Percentiles rank a stretch among this genome's conserved stretches.
These are phyloP conservation scores for Metschnikowia drakensbergensis DNA, from an alignment of 805 yeast species.

Conservation along the genomic window DNA sequence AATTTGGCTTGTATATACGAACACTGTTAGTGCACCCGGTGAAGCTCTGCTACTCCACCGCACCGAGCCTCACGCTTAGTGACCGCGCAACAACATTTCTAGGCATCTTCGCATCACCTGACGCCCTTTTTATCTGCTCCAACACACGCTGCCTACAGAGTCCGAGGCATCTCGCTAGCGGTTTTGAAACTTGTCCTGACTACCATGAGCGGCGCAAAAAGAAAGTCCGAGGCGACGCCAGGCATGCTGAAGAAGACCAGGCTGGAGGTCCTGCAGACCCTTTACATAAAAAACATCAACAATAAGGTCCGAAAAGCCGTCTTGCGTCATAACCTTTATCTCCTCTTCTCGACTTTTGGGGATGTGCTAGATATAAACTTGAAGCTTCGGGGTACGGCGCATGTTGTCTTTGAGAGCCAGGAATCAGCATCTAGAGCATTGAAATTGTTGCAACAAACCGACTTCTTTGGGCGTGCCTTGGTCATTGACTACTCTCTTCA, in stretches of 20 bases:
- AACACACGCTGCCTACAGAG: background rate
- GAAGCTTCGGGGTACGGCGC: conserved; percentile 64
- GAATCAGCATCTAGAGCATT: conserved; percentile 52
- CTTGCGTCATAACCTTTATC: conserved; percentile 51
- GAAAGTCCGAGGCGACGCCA: background rate
- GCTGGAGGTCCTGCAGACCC: conserved; percentile 37
- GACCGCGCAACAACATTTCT: background rate
- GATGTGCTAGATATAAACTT: conserved; percentile 55
- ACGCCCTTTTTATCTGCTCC: background rate
- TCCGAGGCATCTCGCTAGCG: background rate
- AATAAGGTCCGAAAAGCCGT: conserved; percentile 46
- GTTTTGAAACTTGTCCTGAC: background rate
- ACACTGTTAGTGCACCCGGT: no score
- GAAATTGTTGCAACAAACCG: conserved; percentile 42
- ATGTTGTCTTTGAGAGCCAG: conserved; percentile 47
- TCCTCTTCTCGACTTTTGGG: conserved; percentile 60
- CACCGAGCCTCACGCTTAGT: no score
- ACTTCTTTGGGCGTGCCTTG: conserved; percentile 49
- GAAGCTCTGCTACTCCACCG: no score
- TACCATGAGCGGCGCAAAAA: conserved; percentile 1
- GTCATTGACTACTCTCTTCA: conserved; percentile 37
- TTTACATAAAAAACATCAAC: conserved; percentile 57
- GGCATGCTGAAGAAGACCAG: conserved; percentile 6
- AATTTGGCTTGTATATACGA: no score
- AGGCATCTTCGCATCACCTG: background rate